phyloP scores from a whole-genome alignment of 768 basidiomycete species.

The Russula vinacea region DNA sequence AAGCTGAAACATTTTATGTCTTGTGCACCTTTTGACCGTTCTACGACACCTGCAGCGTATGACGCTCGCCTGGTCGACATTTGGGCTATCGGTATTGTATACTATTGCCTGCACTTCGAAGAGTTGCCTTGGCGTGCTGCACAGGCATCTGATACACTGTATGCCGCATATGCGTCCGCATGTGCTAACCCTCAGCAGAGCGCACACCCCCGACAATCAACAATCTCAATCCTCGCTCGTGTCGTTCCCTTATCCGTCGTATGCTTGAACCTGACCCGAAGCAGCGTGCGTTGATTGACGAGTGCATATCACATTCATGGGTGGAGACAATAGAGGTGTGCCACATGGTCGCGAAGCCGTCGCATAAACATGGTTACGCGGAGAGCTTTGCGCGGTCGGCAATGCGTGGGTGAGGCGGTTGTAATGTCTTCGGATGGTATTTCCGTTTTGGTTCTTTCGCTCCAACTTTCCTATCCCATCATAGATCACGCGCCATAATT shows the following conservation, averaged over 20 bases:
- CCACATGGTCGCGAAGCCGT: slow-evolving; percentile 57
- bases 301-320: slow-evolving; percentile 77
- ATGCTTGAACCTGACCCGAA: slow-evolving; percentile 97
- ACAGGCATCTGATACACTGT: slow-evolving; percentile 76
- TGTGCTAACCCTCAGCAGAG: slow-evolving; percentile 49
- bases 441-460: slow-evolving; percentile 2
- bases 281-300: slow-evolving; percentile 70
- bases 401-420: slow-evolving; percentile 21
- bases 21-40: slow-evolving; percentile 42
- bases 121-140: slow-evolving; percentile 98
- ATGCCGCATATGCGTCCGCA: slow-evolving; percentile 66
- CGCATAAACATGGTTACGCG: slow-evolving; percentile 61
- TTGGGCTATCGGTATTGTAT: slow-evolving; percentile 96
- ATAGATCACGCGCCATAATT: not conserved
- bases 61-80: slow-evolving; percentile 96
- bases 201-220: slow-evolving; percentile 66
- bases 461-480: not conserved
- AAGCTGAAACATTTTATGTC: slow-evolving; percentile 45
- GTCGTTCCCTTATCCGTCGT: slow-evolving; percentile 75
- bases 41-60: slow-evolving; percentile 60
- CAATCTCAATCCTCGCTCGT: slow-evolving; percentile 83
- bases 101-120: slow-evolving; percentile 97
- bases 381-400: slow-evolving; percentile 19
- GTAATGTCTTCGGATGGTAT: not conserved
- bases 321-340: slow-evolving; percentile 80